These are phyloP conservation scores for Marvania coccoides DNA, from an alignment of 139 green algal genomes.

Conservation along the genomic window DNA sequence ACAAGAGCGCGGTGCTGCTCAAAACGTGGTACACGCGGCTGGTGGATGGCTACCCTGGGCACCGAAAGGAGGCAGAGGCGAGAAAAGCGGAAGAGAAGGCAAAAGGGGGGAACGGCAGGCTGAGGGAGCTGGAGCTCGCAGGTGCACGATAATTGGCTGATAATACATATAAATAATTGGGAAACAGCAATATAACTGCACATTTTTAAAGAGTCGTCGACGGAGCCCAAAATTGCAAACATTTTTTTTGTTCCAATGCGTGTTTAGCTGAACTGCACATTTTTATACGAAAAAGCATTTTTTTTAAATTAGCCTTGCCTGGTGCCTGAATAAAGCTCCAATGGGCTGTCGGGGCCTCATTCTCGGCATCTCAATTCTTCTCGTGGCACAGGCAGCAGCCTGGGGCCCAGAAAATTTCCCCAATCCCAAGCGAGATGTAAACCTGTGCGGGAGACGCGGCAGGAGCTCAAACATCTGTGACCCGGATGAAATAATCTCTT, in stretches of 20 bases:
- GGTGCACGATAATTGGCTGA: no score
- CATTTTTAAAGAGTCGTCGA: background rate
- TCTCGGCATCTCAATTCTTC: background rate
- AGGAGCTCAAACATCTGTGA: constrained; percentile 39
- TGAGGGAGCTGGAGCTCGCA: no score
- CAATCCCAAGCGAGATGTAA: constrained; percentile 8
- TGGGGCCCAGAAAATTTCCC: constrained; percentile 25
- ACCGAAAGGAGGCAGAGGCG: background rate
- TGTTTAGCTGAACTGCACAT: background rate
- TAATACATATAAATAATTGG: no score
- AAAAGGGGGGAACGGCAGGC: no score
- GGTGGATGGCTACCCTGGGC: background rate
- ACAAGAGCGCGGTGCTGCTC: constrained; percentile 8
- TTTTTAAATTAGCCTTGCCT: background rate
- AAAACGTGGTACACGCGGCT: constrained; percentile 11
- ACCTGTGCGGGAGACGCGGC: constrained; percentile 6
- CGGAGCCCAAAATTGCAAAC: background rate
- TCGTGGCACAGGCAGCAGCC: background rate
- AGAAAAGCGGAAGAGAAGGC: background rate
- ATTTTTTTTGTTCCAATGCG: background rate
- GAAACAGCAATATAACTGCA: background rate
- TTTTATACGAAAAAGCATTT: background rate
- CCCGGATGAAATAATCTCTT: constrained; percentile 36
- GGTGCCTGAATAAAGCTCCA: no score
- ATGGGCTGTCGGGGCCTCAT: no score